Conservation (phyloP, 2,329 filamentous ascomycete species). For the Ceratocystis huliohia region DNA sequence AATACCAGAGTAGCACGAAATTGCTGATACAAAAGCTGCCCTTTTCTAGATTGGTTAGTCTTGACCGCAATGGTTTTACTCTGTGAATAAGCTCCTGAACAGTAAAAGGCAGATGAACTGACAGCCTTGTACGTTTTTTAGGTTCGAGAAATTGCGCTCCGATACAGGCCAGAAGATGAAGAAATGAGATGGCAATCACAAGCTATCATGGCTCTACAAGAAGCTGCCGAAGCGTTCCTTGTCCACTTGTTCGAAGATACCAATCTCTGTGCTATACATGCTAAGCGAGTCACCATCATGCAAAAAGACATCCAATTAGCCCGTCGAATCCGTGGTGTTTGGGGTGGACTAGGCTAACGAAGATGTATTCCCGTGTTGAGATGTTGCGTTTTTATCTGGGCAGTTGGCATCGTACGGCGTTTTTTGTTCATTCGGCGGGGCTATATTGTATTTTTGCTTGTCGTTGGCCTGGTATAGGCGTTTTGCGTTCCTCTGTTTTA, state of each 20-base stretch:
- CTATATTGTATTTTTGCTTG: constrained; percentile 1
- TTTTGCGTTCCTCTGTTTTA: not conserved
- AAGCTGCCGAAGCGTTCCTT: constrained; percentile 91
- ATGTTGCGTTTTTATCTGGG: not conserved
- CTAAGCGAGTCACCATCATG: constrained; percentile 93
- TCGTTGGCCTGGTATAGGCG: constrained; percentile 14
- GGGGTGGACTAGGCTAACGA: constrained; percentile 52
- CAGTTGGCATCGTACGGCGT: not conserved
- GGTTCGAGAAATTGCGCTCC: constrained; percentile 61
- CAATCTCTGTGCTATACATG: constrained; percentile 92
- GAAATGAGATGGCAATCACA: constrained; percentile 93
- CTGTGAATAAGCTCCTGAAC: not conserved
- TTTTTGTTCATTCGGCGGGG: not conserved
- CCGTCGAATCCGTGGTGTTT: constrained; percentile 62
- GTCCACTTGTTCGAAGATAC: constrained; percentile 94
- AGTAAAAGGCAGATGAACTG: not conserved
- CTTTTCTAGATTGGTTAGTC: constrained; percentile 58
- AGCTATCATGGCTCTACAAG: constrained; percentile 83
- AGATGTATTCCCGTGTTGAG: not conserved
- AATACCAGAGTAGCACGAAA: constrained; percentile 81
- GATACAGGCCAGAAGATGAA: constrained; percentile 47
- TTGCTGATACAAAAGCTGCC: constrained; percentile 70
- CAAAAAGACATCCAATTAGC: constrained; percentile 96
- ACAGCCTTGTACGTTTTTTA: constrained; percentile 25
- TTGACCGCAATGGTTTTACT: not conserved